These are phyloP conservation scores for Iberis pinnata DNA, from an alignment of 345 rosid genomes.

Conservation along the genomic window DNA sequence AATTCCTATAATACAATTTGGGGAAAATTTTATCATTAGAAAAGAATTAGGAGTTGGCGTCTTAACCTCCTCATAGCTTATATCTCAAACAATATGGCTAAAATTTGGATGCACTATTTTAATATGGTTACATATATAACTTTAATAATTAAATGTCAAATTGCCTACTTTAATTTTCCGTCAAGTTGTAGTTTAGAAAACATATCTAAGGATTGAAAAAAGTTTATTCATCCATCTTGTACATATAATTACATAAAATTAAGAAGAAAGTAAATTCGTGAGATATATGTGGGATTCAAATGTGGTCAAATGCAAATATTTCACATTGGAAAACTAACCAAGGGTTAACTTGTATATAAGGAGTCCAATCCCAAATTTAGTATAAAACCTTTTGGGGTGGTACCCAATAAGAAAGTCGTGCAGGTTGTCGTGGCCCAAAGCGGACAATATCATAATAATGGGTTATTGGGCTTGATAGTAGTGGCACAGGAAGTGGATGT, in stretches of 20 bases:
- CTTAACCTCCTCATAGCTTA: conserved; percentile 51
- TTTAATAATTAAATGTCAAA: neutral
- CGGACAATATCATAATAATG: no score
- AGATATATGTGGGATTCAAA: no score
- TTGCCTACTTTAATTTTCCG: neutral
- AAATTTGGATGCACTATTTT: neutral
- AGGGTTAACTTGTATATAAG: no score
- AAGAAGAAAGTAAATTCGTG: neutral
- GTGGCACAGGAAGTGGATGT: no score
- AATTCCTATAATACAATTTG: neutral
- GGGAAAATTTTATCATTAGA: conserved; percentile 37
- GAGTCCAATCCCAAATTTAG: no score
- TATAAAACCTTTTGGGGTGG: no score
- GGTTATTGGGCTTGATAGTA: no score
- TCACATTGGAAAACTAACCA: no score
- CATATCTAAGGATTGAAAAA: neutral
- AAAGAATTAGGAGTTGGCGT: conserved; percentile 23
- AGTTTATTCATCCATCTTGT: neutral
- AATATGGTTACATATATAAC: neutral
- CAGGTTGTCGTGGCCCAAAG: no score
- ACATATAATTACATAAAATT: neutral
- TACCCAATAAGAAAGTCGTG: no score
- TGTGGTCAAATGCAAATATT: no score
- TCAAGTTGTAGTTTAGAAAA: neutral
- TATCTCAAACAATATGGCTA: conserved; percentile 6